A percentile compares a stretch with the other conserved stretches of the same genome.
phyloP scores from a whole-genome alignment of 1,284 basidiomycete species.

The Baeospora myosura region DNA sequence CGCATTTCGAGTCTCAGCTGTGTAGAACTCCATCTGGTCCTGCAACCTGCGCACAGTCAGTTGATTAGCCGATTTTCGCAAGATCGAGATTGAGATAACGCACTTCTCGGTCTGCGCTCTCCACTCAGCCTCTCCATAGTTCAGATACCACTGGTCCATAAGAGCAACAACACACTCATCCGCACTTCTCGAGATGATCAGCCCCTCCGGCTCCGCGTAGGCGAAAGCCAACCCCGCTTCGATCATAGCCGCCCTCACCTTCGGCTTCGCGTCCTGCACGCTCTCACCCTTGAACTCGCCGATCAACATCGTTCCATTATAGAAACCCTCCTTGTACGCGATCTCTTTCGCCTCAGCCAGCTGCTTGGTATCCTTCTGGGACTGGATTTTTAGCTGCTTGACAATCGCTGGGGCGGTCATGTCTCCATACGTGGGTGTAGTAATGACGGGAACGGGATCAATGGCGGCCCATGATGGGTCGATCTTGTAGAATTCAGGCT shows the following conservation, averaged over 20 bases:
- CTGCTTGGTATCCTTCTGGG: constrained; percentile 89
- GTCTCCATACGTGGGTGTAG: constrained; percentile 87
- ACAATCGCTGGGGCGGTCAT: constrained; percentile 86
- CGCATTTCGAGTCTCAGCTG: constrained; percentile 81
- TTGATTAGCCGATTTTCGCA: background rate
- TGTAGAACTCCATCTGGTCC: constrained; percentile 85
- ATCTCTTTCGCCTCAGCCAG: constrained; percentile 96
- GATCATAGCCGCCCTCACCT: constrained; percentile 85
- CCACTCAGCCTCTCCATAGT: constrained; percentile 93
- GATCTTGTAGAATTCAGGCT: constrained; percentile 95
- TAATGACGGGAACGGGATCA: constrained; percentile 85
- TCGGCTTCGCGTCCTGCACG: constrained; percentile 88
- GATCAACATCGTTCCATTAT: constrained; percentile 83
- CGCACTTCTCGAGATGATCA: constrained; percentile 82
- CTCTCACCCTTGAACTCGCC: constrained; percentile 84
- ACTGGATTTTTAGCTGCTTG: constrained; percentile 91
- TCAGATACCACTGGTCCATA: constrained; percentile 99
- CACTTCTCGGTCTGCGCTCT: constrained; percentile 80
- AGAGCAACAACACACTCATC: constrained; percentile 98
- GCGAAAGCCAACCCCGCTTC: constrained; percentile 72
- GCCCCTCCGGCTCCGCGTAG: constrained; percentile 94
- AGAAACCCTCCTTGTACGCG: constrained; percentile 98
- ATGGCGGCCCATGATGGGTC: constrained; percentile 83
- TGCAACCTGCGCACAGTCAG: constrained; percentile 58
- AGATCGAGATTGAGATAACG: constrained; percentile 21